Base-by-base conservation (phyloP, 805 yeast species). In the Metschnikowia aberdeeniae region DNA sequence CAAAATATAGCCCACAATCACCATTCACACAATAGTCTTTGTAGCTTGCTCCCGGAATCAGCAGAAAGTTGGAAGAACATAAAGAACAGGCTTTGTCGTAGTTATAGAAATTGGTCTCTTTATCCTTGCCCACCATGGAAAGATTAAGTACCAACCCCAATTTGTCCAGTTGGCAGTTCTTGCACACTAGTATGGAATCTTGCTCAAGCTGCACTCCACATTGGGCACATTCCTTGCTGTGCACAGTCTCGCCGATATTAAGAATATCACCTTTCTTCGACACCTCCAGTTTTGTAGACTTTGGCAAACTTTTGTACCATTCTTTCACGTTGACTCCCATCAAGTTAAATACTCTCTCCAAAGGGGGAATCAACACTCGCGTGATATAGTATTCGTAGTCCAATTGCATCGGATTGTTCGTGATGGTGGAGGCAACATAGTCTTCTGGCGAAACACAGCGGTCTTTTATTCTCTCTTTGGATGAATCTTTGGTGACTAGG, bases 311-410 rank as follows among this genome's bases (percentile, higher is more conserved):
- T 9, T 64, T 63, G 51, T 81, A 86, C 99, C 99, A 93, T 4
- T 69, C 70, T 34, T 71, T 70, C 5, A 90, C 74, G 64, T 89
- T 85, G 2, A 86, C 93, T 0, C 99, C 99, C 46, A 89, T 65
- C 11, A 92, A 63, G 54, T 81, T 85, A 63, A 93, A 86, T 2
- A 92, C 68, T 47, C 99, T 68, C 51, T 88, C 95, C 44, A 93
- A 65, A 0, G 99, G 98, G 1, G 99, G 98, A 7, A 92, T 80
- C 38, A 93, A 63, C 2, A 88, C 88, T 57, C 87, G 84, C 2
- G 77, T 77, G 39, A 93, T 89, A 62, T 93, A 93, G 59, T 93
- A 93, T 33, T 86, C 89, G 17, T 84, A 74, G 57, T 93, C 99
- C 14, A 93, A 61, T 38, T 71, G 75, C 45, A 75, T 59, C 55